Evolutionary conservation across 805 yeast genomes (phyloP).

Genomic region (Myxozyma sirexii): DNA sequence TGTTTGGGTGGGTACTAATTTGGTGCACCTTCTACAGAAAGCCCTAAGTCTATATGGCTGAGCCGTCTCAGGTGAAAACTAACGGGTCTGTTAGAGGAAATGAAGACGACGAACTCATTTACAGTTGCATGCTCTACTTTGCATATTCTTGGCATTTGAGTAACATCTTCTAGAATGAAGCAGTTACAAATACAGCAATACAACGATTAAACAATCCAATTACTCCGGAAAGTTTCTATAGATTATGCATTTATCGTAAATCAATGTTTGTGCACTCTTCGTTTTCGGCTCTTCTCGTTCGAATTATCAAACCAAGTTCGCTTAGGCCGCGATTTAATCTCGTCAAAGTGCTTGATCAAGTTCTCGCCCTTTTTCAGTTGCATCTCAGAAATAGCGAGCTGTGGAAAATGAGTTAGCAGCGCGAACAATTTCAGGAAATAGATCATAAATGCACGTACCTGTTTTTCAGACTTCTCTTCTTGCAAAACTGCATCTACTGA

Average conservation of each 20-base stretch:
- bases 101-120: too few relatives aligned
- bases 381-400: slow-evolving; percentile 81
- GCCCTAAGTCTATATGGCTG: too few relatives aligned
- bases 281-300: slow-evolving; percentile 12
- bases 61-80: too few relatives aligned
- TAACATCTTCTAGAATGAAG: too few relatives aligned
- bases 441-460: slow-evolving; percentile 38
- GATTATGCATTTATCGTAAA: neutral
- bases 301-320: slow-evolving; percentile 81
- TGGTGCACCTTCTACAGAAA: neutral
- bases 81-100: too few relatives aligned
- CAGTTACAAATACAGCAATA: too few relatives aligned
- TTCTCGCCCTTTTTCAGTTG: slow-evolving; percentile 85
- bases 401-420: neutral
- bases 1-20: too few relatives aligned
- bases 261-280: neutral
- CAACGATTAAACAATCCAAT: neutral
- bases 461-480: slow-evolving; percentile 89
- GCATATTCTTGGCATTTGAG: too few relatives aligned
- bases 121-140: too few relatives aligned
- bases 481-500: slow-evolving; percentile 73
- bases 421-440: neutral
- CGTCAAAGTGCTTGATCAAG: slow-evolving; percentile 73
- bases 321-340: slow-evolving; percentile 85
- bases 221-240: neutral